Percentiles rank a stretch among this genome's conserved stretches.
Conservation (phyloP, 2,329 filamentous ascomycete species). For the Fusarium subtropicale region DNA sequence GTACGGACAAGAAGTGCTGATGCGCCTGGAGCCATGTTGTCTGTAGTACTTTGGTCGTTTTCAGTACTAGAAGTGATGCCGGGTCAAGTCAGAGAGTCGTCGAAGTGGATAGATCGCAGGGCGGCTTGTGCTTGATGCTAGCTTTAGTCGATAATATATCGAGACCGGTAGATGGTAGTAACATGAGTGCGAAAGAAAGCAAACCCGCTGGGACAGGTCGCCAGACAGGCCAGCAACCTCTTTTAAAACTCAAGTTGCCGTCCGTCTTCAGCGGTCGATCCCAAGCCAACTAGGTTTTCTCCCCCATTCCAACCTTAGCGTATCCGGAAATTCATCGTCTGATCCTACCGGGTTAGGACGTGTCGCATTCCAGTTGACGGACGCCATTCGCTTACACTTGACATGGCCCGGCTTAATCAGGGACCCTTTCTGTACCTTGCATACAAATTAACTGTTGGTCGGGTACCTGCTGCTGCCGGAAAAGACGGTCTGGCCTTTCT, state of each 20-base stretch:
- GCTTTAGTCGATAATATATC: background rate
- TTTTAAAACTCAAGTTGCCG: background rate
- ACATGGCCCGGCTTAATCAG: background rate
- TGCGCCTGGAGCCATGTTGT: conserved; percentile 4
- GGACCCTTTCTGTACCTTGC: background rate
- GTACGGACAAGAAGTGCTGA: conserved; percentile 18
- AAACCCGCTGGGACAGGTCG: background rate
- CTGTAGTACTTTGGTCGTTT: background rate
- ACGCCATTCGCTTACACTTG: background rate
- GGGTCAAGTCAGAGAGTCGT: no score
- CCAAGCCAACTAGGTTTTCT: background rate
- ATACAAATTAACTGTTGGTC: background rate
- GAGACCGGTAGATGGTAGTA: background rate
- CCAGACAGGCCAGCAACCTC: background rate
- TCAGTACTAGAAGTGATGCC: fast-evolving
- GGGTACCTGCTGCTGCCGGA: background rate
- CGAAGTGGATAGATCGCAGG: background rate
- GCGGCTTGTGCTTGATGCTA: background rate
- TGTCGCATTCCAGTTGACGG: conserved; percentile 11
- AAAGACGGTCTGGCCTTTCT: background rate
- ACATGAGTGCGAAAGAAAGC: background rate
- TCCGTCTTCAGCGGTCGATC: background rate
- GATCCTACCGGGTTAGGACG: conserved; percentile 12
- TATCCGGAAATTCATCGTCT: background rate
- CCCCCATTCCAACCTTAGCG: conserved; percentile 1